Evolutionary conservation across 2,329 filamentous ascomycete species (phyloP).

Genomic region (Colletotrichum sp.): DNA sequence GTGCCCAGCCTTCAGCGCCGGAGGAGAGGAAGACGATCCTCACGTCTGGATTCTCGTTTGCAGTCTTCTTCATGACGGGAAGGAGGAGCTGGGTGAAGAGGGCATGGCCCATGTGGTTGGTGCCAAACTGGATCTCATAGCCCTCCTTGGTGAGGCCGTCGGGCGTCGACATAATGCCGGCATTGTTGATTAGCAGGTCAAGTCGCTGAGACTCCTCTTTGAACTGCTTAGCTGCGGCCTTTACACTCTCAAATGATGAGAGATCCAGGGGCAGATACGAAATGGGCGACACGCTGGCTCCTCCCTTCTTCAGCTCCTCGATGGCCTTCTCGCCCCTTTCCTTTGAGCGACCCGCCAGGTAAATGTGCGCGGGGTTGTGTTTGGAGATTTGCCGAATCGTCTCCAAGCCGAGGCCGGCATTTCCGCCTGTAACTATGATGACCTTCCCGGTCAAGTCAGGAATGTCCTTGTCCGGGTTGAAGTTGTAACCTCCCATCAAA

Average conservation of each 20-base stretch:
- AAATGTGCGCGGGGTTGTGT: conserved; percentile 30
- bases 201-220: conserved; percentile 23
- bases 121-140: conserved; percentile 35
- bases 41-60: conserved; percentile 24
- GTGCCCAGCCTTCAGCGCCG: conserved; percentile 25
- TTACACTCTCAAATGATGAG: conserved; percentile 18
- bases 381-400: conserved; percentile 41
- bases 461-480: conserved; percentile 29
- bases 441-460: conserved; percentile 38
- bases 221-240: conserved; percentile 17
- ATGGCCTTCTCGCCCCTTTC: conserved; percentile 16
- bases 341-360: conserved; percentile 19
- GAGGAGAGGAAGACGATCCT: conserved; percentile 36
- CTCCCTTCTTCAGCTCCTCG: not conserved
- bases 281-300: not conserved
- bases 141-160: conserved; percentile 30
- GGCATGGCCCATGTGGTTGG: conserved; percentile 33
- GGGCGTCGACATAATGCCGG: conserved; percentile 30
- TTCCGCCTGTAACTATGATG: conserved; percentile 43
- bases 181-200: conserved; percentile 35
- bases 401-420: conserved; percentile 44
- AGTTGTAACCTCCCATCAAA: conserved; percentile 6
- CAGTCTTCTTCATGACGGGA: conserved; percentile 27
- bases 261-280: conserved; percentile 14
- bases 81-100: conserved; percentile 28